Evolutionary conservation across 495 filamentous ascomycete genomes (phyloP).

Genomic region (Mytilinidion resinicola): DNA sequence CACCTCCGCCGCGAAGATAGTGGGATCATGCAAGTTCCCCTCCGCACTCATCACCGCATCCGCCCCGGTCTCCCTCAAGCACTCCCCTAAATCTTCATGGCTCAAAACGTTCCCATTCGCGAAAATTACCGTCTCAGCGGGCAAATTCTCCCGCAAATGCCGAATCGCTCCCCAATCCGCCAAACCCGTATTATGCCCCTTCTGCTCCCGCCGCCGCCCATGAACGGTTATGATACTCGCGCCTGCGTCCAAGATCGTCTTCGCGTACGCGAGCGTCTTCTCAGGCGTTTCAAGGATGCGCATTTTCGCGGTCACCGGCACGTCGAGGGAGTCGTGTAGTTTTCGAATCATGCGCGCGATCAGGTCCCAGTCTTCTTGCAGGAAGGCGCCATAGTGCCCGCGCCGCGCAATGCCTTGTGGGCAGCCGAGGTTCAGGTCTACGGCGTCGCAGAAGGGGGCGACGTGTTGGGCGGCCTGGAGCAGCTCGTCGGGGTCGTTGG

Average conservation of each 20-base stretch:
- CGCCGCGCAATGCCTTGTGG: conserved; percentile 89
- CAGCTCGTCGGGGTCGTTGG: conserved; percentile 75
- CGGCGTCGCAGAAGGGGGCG: conserved; percentile 81
- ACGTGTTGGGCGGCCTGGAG: conserved; percentile 69
- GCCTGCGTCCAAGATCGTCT: conserved; percentile 79
- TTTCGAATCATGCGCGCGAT: conserved; percentile 73
- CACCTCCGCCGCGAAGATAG: conserved; percentile 70
- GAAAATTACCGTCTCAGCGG: conserved; percentile 83
- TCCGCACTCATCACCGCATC: conserved; percentile 96
- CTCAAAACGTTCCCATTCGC: conserved; percentile 93
- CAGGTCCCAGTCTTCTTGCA: conserved; percentile 86
- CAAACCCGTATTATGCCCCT: conserved; percentile 89
- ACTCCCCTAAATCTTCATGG: conserved; percentile 70
- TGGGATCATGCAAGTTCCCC: conserved; percentile 84
- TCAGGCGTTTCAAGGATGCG: conserved; percentile 82
- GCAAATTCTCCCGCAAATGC: conserved; percentile 76
- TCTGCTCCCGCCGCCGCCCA: conserved; percentile 82
- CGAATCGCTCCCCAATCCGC: conserved; percentile 85
- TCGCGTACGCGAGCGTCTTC: conserved; percentile 80
- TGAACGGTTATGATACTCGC: conserved; percentile 92
- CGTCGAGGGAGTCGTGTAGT: conserved; percentile 60
- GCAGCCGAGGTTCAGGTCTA: conserved; percentile 97
- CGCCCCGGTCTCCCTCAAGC: conserved; percentile 76
- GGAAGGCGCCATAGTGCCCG: conserved; percentile 86
- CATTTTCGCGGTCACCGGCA: conserved; percentile 94